Conservation (phyloP, 441 rosid genomes). For the Erodium trifolium region DNA sequence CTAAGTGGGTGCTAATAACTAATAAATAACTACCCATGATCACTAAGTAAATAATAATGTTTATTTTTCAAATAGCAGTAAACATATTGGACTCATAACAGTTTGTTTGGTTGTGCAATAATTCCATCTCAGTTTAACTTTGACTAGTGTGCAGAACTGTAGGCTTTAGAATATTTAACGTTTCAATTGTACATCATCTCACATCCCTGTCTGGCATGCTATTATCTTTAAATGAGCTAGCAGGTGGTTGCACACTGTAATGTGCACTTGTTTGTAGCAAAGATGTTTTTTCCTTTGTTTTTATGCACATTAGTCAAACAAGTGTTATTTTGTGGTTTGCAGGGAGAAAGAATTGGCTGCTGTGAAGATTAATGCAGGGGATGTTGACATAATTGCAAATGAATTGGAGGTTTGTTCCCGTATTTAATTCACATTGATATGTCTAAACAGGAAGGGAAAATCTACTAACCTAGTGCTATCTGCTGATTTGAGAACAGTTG, state of each 20-base stretch:
- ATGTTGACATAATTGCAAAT: slow-evolving; percentile 72
- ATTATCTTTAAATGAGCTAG: neutral
- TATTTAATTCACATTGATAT: neutral
- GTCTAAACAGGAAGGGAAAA: slow-evolving; percentile 3
- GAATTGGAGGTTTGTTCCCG: slow-evolving; percentile 71
- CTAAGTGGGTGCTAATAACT: no score
- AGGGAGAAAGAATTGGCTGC: slow-evolving; percentile 95
- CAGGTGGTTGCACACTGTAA: no score
- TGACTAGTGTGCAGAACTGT: neutral
- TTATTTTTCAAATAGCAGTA: no score
- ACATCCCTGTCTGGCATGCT: neutral
- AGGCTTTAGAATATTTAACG: neutral
- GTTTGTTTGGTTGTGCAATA: no score
- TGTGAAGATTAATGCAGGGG: slow-evolving; percentile 88
- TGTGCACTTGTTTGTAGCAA: neutral
- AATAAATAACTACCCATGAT: no score
- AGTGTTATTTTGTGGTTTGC: slow-evolving; percentile 14
- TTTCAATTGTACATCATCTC: neutral
- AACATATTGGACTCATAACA: no score
- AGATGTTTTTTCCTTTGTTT: neutral
- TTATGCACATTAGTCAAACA: neutral
- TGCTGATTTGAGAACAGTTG: slow-evolving; percentile 36
- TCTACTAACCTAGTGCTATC: slow-evolving; percentile 12
- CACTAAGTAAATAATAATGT: no score
- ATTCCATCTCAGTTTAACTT: neutral